A percentile compares a stretch with the other conserved stretches of the same genome.
Evolutionary conservation across 2,329 filamentous ascomycete species (phyloP).

Genomic region (Waltergamsia citrina): DNA sequence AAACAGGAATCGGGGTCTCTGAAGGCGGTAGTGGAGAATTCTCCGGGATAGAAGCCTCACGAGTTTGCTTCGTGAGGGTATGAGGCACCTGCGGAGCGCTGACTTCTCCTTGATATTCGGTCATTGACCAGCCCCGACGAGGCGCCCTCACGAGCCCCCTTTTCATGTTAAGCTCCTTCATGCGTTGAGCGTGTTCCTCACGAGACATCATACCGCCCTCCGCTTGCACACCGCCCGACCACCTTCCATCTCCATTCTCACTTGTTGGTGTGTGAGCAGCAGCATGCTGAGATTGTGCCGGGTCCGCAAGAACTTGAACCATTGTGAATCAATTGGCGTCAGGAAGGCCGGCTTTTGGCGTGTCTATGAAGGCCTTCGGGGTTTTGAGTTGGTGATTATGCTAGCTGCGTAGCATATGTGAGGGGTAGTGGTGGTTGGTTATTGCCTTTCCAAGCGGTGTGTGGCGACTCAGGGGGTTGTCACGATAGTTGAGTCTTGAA

Average conservation of each 20-base stretch:
- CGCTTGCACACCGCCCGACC: neutral
- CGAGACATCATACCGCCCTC: constrained; percentile 19
- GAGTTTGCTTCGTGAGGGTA: constrained; percentile 11
- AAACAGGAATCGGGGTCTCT: neutral
- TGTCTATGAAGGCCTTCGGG: neutral
- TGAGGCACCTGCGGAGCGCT: constrained; percentile 11
- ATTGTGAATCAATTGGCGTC: constrained; percentile 10
- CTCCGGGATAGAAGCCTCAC: constrained; percentile 23
- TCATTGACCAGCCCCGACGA: constrained; percentile 35
- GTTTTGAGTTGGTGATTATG: neutral
- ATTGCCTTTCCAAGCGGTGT: no score
- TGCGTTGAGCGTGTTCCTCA: constrained; percentile 30
- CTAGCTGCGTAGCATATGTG: neutral
- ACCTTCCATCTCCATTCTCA: constrained; percentile 3
- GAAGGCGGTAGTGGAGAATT: constrained; percentile 8
- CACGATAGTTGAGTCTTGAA: constrained; percentile 2
- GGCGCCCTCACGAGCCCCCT: constrained; percentile 21
- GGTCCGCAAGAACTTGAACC: constrained; percentile 20
- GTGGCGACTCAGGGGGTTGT: neutral
- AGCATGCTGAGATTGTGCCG: constrained; percentile 6
- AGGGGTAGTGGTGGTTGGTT: neutral
- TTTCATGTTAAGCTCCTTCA: constrained; percentile 26
- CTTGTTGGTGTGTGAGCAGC: neutral
- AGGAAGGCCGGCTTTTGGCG: neutral
- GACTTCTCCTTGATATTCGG: constrained; percentile 28